Conservation (phyloP, 2,329 filamentous ascomycete species). For the Sclerotiophoma versabilis region DNA sequence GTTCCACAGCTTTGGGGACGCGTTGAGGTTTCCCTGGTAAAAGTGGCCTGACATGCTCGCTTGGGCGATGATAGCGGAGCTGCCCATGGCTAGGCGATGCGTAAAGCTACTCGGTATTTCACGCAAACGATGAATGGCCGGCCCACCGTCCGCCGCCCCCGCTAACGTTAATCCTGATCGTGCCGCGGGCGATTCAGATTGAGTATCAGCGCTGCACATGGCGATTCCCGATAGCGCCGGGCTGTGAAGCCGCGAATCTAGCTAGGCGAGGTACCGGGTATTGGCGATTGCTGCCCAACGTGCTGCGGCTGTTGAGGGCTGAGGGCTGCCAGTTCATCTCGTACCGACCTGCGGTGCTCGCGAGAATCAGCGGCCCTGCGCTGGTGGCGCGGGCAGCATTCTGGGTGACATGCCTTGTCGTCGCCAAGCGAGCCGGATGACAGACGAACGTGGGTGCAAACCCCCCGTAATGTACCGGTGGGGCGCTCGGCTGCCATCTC, state of each 20-base stretch:
- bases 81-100: conserved; percentile 4
- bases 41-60: conserved; percentile 17
- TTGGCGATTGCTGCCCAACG: conserved; percentile 12
- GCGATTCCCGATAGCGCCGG: conserved; percentile 16
- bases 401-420: conserved; percentile 7
- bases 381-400: conserved; percentile 9
- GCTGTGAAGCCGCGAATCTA: neutral
- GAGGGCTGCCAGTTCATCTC: neutral
- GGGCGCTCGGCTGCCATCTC: conserved; percentile 35
- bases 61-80: conserved; percentile 14
- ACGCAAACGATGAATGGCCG: conserved; percentile 17
- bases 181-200: conserved; percentile 17
- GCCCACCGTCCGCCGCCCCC: conserved; percentile 13
- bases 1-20: conserved; percentile 17
- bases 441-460: conserved; percentile 26
- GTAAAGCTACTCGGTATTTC: conserved; percentile 5
- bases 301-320: conserved; percentile 6
- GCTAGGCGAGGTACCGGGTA: conserved; percentile 10
- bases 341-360: conserved; percentile 3
- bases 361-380: conserved; percentile 7
- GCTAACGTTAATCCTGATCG: conserved; percentile 19
- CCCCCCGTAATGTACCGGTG: conserved; percentile 22
- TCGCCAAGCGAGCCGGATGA: conserved; percentile 25
- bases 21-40: conserved; percentile 3
- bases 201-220: conserved; percentile 9